Evolutionary conservation across 2,329 filamentous ascomycete species (phyloP).

Genomic region (Aspergillus costaricaensis): DNA sequence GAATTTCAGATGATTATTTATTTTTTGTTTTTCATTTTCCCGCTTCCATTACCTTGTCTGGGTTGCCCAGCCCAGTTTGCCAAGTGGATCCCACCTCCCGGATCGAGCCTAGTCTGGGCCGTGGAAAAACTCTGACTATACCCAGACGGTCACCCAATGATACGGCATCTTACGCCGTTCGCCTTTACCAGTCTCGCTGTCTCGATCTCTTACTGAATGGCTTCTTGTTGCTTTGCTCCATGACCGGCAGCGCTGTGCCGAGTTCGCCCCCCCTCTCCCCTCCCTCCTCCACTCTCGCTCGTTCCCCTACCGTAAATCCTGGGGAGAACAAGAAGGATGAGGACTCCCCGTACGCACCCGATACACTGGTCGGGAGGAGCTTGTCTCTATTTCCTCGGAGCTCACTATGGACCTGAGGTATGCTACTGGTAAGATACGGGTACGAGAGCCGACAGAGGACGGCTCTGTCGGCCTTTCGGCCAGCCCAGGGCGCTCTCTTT

Average conservation of each 20-base stretch:
- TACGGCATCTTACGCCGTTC: slow-evolving; percentile 21
- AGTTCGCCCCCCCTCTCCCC: slow-evolving; percentile 21
- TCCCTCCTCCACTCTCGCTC: slow-evolving; percentile 12
- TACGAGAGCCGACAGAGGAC: background rate
- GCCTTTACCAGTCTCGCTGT: slow-evolving; percentile 9
- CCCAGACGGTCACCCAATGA: slow-evolving; percentile 17
- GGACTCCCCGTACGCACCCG: background rate
- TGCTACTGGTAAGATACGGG: background rate
- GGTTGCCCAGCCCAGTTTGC: slow-evolving; percentile 15
- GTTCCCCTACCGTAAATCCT: slow-evolving; percentile 9
- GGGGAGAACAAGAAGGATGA: background rate
- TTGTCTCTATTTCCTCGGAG: background rate
- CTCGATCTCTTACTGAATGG: background rate
- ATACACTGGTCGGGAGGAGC: background rate
- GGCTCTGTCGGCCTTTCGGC: slow-evolving; percentile 1
- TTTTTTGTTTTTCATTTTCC: slow-evolving; percentile 13
- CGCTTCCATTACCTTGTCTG: slow-evolving; percentile 15
- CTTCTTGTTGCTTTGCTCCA: slow-evolving; percentile 3
- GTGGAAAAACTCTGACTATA: slow-evolving; percentile 24
- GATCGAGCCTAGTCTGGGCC: slow-evolving; percentile 15
- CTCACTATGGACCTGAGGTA: background rate
- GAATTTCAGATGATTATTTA: slow-evolving; percentile 14
- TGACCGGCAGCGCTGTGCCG: slow-evolving; percentile 28
- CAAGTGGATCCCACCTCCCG: slow-evolving; percentile 11
- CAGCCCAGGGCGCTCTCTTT: background rate